A percentile compares a stretch with the other conserved stretches of the same genome.
Conservation (phyloP, 208 protist genomes). For the Trypanosoma theileri region DNA sequence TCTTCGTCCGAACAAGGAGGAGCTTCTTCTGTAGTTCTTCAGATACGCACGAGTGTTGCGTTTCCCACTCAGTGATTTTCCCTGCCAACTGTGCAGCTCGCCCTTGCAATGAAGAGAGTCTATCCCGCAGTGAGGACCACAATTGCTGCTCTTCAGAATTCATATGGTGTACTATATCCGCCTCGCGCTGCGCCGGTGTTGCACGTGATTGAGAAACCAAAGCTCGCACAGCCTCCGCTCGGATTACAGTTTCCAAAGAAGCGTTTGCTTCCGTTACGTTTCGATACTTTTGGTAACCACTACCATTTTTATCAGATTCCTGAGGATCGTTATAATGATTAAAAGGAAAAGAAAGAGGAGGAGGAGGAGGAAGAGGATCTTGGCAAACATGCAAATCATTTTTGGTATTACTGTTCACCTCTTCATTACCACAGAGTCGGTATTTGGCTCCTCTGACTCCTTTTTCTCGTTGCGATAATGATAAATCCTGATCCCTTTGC, state of each 20-base stretch:
- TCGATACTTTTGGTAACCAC: too few relatives aligned
- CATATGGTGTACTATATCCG: background rate
- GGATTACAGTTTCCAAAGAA: background rate
- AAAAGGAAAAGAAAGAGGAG: too few relatives aligned
- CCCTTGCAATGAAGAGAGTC: background rate
- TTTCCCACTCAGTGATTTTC: slow-evolving; percentile 11
- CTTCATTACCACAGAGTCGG: too few relatives aligned
- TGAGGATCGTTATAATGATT: too few relatives aligned
- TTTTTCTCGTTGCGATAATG: too few relatives aligned
- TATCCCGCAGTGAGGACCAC: slow-evolving; percentile 3
- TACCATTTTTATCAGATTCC: too few relatives aligned
- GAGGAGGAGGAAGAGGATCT: too few relatives aligned
- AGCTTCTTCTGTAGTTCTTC: background rate
- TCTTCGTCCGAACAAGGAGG: slow-evolving; percentile 6
- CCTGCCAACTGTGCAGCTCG: background rate
- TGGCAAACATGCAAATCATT: too few relatives aligned
- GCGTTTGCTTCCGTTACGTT: background rate
- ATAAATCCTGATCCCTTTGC: too few relatives aligned
- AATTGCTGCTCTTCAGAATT: slow-evolving; percentile 8
- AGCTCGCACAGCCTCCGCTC: background rate
- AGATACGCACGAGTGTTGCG: background rate
- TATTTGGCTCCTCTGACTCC: too few relatives aligned
- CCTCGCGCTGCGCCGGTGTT: slow-evolving; percentile 1
- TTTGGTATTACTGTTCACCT: too few relatives aligned
- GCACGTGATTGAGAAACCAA: background rate